Evolutionary conservation across 228 moss, liverwort and hornwort genomes (phyloP).

Genomic region (Sphagnum fallax): DNA sequence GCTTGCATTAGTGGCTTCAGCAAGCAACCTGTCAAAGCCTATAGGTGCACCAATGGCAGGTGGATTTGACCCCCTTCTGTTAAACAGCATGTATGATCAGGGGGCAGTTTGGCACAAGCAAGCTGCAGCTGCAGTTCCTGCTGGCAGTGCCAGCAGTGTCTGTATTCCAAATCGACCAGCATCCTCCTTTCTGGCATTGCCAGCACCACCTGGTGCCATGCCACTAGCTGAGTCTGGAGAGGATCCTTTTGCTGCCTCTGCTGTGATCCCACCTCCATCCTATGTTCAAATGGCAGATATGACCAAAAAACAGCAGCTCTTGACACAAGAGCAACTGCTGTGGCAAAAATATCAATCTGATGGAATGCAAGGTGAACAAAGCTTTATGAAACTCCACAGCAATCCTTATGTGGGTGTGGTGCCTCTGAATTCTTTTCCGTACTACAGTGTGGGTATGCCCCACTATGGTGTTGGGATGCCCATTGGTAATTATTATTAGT

Average conservation of each 20-base stretch:
- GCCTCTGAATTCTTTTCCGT: constrained; percentile 35
- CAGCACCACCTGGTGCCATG: constrained; percentile 71
- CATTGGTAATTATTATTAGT: background rate
- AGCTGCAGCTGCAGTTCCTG: constrained; percentile 25
- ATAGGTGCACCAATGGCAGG: constrained; percentile 66
- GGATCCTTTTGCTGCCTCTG: constrained; percentile 84
- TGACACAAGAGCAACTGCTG: constrained; percentile 79
- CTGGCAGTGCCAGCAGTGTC: constrained; percentile 90
- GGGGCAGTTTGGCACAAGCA: constrained; percentile 62
- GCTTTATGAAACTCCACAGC: constrained; percentile 51
- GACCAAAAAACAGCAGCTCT: constrained; percentile 73
- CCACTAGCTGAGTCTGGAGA: constrained; percentile 62
- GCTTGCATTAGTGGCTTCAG: constrained; percentile 79
- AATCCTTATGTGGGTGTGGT: constrained; percentile 13
- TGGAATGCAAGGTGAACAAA: constrained; percentile 84
- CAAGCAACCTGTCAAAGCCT: constrained; percentile 69
- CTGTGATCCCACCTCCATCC: constrained; percentile 72
- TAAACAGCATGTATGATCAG: constrained; percentile 96
- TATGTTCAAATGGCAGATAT: constrained; percentile 97
- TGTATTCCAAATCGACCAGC: constrained; percentile 45
- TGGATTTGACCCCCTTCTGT: constrained; percentile 78
- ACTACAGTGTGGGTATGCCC: constrained; percentile 22
- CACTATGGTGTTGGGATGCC: constrained; percentile 6
- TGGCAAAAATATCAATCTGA: constrained; percentile 92
- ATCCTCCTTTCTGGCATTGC: constrained; percentile 70